Base-by-base conservation (phyloP, 2,329 filamentous ascomycete genomes). In the Nemania sp. region DNA sequence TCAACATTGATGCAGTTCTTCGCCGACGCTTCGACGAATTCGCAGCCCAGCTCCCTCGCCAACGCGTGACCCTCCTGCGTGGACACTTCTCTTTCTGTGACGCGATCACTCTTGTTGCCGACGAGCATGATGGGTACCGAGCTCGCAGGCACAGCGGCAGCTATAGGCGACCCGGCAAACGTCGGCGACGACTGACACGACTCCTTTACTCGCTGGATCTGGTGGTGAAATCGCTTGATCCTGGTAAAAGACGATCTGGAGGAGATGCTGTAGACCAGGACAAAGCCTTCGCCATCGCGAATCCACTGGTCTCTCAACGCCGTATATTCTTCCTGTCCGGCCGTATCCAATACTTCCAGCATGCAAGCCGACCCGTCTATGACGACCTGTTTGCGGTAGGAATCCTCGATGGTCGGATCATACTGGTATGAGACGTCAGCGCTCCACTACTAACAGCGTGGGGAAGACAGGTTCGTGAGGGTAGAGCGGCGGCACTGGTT, bases 1-100 rank as follows among this genome's bases (percentile, higher is more conserved):
- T 97, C 95, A 55, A 97, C 94, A 72, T 98, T 97, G 81, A 97
- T 92, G 79, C 93, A 97, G 75, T 97, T 97, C 81, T 97, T 97
- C 37, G 94, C 94, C 6, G 93, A 97, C 1, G 94, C 93, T 77
- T 98, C 94, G 69, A 97, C 92, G 71, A 98, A 98, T 69, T 97
- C 93, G 78, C 95, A 98, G 65, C 92, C 92, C 40, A 99, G 81
- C 72, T 97, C 92, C 71, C 93, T 90, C 57, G 95, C 94, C 40
- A 98, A 80, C 54, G 93, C 92, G 68, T 92, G 90, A 15, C 95
- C 95, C 79, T 99, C 95, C 76, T 98, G 95, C 52, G 93, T 96
- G 2, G 93, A 97, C 3, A 98, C 95, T 73, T 97, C 94, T 67
- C 95, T 87, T 79, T 98, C 95, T 29, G 94, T 96, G 48, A 96